Conservation (phyloP, 2,329 filamentous ascomycete species). For the Aspergillus vadensis region DNA sequence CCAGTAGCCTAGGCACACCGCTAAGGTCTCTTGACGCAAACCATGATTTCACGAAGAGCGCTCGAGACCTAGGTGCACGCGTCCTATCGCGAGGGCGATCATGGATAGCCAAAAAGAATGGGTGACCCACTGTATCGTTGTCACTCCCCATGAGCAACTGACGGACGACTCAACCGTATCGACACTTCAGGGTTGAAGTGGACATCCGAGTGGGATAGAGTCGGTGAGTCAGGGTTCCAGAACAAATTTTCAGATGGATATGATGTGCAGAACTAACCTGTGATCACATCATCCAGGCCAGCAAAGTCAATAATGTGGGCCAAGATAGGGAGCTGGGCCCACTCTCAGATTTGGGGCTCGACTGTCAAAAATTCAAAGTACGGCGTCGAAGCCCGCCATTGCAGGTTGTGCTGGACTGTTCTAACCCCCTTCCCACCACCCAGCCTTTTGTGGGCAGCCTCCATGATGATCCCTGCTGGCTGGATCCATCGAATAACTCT, state of each 20-base stretch:
- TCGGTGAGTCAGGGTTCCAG: constrained; percentile 27
- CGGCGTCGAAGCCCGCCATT: neutral
- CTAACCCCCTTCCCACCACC: too few relatives aligned
- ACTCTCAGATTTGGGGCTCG: neutral
- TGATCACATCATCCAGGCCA: constrained; percentile 24
- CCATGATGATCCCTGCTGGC: neutral
- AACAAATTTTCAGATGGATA: constrained; percentile 18
- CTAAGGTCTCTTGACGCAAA: constrained; percentile 21
- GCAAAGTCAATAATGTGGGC: constrained; percentile 23
- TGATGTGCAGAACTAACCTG: constrained; percentile 20
- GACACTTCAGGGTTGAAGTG: neutral
- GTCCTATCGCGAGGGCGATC: neutral
- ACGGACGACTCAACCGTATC: neutral
- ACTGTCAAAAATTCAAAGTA: constrained; percentile 1
- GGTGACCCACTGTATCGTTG: constrained; percentile 2
- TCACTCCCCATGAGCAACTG: neutral
- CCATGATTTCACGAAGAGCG: constrained; percentile 21
- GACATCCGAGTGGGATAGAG: neutral
- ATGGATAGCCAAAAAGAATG: neutral
- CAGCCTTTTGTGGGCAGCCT: too few relatives aligned
- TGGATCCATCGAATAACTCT: neutral
- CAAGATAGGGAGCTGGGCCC: constrained; percentile 6
- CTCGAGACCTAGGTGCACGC: constrained; percentile 2
- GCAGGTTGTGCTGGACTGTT: neutral
- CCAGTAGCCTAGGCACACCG: constrained; percentile 12